Percentiles rank a stretch among this genome's conserved stretches.
Evolutionary conservation across 2,329 filamentous ascomycete genomes (phyloP).

Genomic region (Aspergillus fijiensis): DNA sequence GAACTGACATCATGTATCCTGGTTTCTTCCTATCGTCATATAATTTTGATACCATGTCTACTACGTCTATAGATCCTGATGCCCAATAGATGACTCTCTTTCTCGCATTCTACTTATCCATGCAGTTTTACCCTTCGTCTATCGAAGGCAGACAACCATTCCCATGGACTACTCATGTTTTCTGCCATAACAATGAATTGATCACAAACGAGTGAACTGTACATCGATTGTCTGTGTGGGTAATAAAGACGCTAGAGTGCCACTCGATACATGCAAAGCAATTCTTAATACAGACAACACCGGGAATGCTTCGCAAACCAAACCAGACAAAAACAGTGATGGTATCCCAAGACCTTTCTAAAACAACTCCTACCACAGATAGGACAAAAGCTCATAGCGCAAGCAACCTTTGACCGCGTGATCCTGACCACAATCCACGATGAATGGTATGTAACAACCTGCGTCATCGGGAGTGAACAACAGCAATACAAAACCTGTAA

Average conservation of each 20-base stretch:
- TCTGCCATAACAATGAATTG: no score
- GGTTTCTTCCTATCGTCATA: not conserved
- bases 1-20: conserved; percentile 10
- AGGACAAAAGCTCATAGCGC: no score
- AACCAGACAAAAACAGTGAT: not conserved
- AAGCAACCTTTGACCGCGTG: no score
- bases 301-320: not conserved
- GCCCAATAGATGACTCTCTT: not conserved
- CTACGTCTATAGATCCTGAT: not conserved
- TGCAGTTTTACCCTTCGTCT: no score
- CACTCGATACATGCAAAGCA: conserved; percentile 3
- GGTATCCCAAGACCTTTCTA: not conserved
- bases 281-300: conserved; percentile 1
- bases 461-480: no score
- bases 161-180: no score
- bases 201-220: no score
- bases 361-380: not conserved
- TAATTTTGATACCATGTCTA: conserved; percentile 3
- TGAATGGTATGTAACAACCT: no score
- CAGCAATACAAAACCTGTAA: no score
- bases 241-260: not conserved
- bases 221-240: not conserved
- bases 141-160: no score
- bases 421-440: no score
- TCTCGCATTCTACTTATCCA: no score